Base-by-base conservation (phyloP, 139 green algal species). In the Bryopsis sp. region DNA sequence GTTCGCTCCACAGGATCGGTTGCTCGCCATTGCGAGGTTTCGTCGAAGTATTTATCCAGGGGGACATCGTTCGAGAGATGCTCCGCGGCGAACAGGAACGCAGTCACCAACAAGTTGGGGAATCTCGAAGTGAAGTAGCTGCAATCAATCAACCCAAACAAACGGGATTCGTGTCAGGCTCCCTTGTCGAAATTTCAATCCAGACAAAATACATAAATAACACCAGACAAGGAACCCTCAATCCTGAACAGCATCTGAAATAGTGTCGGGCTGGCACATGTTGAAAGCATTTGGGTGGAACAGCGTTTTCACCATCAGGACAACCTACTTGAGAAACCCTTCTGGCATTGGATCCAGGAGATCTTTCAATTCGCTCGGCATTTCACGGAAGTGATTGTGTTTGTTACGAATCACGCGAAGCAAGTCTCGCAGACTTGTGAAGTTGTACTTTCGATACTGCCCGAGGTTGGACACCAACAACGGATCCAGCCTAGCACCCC, bases 331-430 rank as follows among this genome's bases (percentile, higher is more conserved):
- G 36, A 89, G 67, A 76, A 87, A 94, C 47, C 82, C 84, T 7
- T 89, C 72, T 2, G 88, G 83, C 46, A 90, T 48, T 3, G 80
- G 75, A 24, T 84, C 88, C 64, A 95, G 15, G 46, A 84, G 22
- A 6, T 67, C 66, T 78, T 95, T 85, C 61, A 96, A 72, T 4
- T 74, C 68, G 2, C 48, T 35, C 19, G 94, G 91, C 70, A 98
- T 88, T 68, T 99, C 94, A 39, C 89, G 74, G 77, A 90, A 98
- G 78, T 99, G 94, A 70, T 88, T 93, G 75, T 84, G 79, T 84
- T 99, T 99, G 88, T 99, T 99, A 75, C 94, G 83, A 58, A 99
- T 85, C 29, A 99, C 89, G n/a, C 94, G 79, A 74, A 99, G 84
- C 76, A 99, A 78, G 77, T 99, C 94, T 3, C 94, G 79, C 74